Evolutionary conservation across 2,329 filamentous ascomycete species (phyloP), one percentile per base, ranked within the genome.

Genomic region (Aureobasidium melanogenum): DNA sequence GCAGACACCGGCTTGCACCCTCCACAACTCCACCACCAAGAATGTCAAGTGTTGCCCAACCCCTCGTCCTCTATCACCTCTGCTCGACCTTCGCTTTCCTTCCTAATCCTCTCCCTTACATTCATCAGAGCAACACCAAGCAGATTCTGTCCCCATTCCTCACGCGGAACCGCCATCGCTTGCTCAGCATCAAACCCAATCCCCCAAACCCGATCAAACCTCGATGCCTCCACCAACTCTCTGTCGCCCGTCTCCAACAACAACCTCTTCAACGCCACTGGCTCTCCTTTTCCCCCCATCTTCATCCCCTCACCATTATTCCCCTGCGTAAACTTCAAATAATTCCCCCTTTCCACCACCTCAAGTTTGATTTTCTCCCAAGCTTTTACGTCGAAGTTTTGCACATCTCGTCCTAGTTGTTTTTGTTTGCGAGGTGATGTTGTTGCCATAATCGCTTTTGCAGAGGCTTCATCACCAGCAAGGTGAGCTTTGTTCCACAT

Each of bases 171-270:
- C 1, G 28, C 64, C 60, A 73, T 76, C 2, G 84, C 85, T 67
- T 79, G 73, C 22, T 72, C 74, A 6, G 78, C 80, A 2, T 68
- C 73, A 66, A 83, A 87, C 8, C 86, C 86, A 44, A 89, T 75
- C 1, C 86, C 86, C 87, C 86, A 89, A 59, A 88, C 80, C 6
- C 77, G 68, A 73, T 89, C 86, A 63, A 71, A 76, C 12, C 84
- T 82, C 24, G 70, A 74, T 1, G 75, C 74, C 73, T 87, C 85
- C 1, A 87, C 83, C 26, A 89, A 68, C 70, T 86, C 81, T 50
- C 80, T 73, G 4, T 83, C 79, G 0, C 81, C 83, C 0, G 87
- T 88, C 7, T 69, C 75, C 44, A 88, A 70, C 63, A 89, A 67
- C 72, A 75, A 69, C 32, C 70, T 71, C 51, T 71, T 74, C 65